Evolutionary conservation across 202 grass and related monocot genomes (phyloP).

Genomic region (Hordeum pubiflorum): DNA sequence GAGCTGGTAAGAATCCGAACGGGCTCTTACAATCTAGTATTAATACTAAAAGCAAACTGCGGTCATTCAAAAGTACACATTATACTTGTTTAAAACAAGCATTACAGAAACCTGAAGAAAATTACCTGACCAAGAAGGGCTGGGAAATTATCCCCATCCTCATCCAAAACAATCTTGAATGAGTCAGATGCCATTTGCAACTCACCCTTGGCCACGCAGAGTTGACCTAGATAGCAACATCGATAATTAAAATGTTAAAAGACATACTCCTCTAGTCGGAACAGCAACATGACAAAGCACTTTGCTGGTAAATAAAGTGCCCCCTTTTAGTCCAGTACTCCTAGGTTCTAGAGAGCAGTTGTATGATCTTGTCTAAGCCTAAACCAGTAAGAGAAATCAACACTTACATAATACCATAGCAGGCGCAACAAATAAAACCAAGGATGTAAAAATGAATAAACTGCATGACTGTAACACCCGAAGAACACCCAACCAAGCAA

Average conservation of each 20-base stretch:
- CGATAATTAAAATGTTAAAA: constrained; percentile 18
- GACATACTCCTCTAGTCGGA: neutral
- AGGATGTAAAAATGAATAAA: neutral
- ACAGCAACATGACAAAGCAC: neutral
- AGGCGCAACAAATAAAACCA: neutral
- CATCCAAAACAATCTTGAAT: constrained; percentile 87
- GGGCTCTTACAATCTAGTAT: neutral
- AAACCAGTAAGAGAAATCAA: neutral
- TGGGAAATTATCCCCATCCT: constrained; percentile 70
- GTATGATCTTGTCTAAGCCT: neutral
- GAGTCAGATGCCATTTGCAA: constrained; percentile 65
- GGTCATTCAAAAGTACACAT: neutral
- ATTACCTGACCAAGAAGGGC: constrained; percentile 92
- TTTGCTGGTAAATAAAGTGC: neutral
- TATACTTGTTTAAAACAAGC: neutral
- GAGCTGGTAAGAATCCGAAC: neutral
- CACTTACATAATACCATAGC: neutral
- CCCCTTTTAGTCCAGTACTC: neutral
- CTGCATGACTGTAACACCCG: neutral
- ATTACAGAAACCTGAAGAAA: constrained; percentile 24
- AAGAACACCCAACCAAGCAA: neutral
- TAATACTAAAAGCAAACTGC: constrained; percentile 12
- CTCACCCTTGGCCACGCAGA: constrained; percentile 84
- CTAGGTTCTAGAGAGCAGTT: neutral
- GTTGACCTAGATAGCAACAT: constrained; percentile 57